These are phyloP conservation scores for Osmanthus fragrans DNA, from an alignment of 257 asterid genomes.

Conservation along the genomic window DNA sequence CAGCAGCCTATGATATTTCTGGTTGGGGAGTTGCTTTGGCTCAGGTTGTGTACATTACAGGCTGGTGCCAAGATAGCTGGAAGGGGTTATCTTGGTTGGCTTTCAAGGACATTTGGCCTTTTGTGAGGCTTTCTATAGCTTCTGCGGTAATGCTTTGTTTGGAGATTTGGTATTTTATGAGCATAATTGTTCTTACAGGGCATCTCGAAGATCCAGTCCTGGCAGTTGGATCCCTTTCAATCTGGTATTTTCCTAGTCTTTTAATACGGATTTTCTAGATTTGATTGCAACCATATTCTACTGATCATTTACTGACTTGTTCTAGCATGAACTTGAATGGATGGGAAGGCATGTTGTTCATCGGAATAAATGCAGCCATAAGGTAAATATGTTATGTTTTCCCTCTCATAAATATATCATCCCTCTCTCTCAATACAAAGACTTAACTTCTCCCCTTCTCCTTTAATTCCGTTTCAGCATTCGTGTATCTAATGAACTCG, in stretches of 20 bases:
- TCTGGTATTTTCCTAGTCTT: slow-evolving; percentile 52
- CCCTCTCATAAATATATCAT: background rate
- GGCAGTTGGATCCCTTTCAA: slow-evolving; percentile 95
- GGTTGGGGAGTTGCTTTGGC: slow-evolving; percentile 78
- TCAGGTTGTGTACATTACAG: slow-evolving; percentile 68
- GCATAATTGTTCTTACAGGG: slow-evolving; percentile 86
- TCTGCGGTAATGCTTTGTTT: slow-evolving; percentile 93
- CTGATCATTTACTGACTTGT: background rate
- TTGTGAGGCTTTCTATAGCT: slow-evolving; percentile 68
- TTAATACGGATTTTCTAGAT: background rate
- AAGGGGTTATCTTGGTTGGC: slow-evolving; percentile 77
- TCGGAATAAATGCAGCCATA: slow-evolving; percentile 91
- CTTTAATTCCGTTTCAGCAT: slow-evolving; percentile 42
- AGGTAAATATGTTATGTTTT: slow-evolving; percentile 42
- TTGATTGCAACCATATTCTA: background rate
- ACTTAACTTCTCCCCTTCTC: background rate
- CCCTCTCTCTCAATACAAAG: background rate
- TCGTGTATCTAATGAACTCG: slow-evolving; percentile 90
- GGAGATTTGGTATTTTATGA: slow-evolving; percentile 99
- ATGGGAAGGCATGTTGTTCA: slow-evolving; percentile 99
- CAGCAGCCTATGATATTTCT: slow-evolving; percentile 77
- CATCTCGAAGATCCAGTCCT: slow-evolving; percentile 85
- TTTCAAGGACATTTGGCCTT: slow-evolving; percentile 69
- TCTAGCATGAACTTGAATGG: slow-evolving; percentile 94
- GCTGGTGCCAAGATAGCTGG: slow-evolving; percentile 92